Evolutionary conservation across 768 basidiomycete genomes (phyloP).

Genomic region (Hypholoma sublateritium): DNA sequence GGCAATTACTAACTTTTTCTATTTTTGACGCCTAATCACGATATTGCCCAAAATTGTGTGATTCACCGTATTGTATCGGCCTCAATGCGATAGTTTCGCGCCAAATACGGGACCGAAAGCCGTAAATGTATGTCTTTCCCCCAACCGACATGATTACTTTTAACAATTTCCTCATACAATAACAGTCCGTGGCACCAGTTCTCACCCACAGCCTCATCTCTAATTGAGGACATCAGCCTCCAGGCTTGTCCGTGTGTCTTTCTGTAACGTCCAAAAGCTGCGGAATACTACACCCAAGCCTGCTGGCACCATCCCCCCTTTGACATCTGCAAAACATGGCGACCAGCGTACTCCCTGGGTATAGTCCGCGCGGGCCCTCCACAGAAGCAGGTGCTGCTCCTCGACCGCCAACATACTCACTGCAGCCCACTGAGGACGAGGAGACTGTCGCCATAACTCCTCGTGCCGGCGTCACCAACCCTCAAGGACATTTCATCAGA

Average conservation of each 20-base stretch:
- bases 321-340: background rate
- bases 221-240: background rate
- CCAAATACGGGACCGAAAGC: background rate
- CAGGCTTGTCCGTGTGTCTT: background rate
- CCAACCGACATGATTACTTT: slow-evolving; percentile 3
- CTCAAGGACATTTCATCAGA: slow-evolving; percentile 28
- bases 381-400: background rate
- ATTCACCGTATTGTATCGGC: background rate
- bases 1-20: background rate
- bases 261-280: background rate
- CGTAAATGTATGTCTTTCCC: slow-evolving; percentile 3
- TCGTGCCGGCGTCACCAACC: slow-evolving; percentile 22
- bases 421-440: slow-evolving; percentile 31
- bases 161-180: background rate
- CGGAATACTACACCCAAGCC: background rate
- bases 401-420: slow-evolving; percentile 31
- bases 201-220: background rate
- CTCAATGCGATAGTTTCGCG: background rate
- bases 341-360: background rate
- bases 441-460: slow-evolving; percentile 38
- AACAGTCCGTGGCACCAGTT: background rate
- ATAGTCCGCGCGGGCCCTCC: background rate
- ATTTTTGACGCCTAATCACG: background rate
- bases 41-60: background rate
- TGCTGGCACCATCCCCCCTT: background rate